Percentiles rank a stretch among this genome's conserved stretches.
Evolutionary conservation across 2,329 filamentous ascomycete genomes (phyloP).

Genomic region (Neofusicoccum sp.): DNA sequence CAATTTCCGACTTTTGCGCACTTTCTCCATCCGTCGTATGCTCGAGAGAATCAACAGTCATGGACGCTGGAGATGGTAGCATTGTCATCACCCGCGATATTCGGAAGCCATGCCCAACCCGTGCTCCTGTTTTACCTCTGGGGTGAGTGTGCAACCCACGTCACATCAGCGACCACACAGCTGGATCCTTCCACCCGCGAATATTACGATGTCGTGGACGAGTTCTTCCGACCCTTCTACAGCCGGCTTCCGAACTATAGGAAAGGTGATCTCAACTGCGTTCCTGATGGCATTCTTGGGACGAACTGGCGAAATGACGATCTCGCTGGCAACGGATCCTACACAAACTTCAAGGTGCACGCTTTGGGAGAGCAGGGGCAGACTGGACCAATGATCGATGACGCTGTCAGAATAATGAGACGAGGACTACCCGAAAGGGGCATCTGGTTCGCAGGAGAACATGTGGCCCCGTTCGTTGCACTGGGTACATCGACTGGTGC

Average conservation of each 20-base stretch:
- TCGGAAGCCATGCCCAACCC: slow-evolving; percentile 62
- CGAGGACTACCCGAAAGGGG: slow-evolving; percentile 62
- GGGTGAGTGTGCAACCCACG: slow-evolving; percentile 47
- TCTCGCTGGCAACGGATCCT: slow-evolving; percentile 79
- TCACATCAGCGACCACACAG: slow-evolving; percentile 27
- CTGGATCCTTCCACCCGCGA: slow-evolving; percentile 25
- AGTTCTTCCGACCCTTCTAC: slow-evolving; percentile 77
- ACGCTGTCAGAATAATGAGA: slow-evolving; percentile 67
- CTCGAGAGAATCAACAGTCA: slow-evolving; percentile 59
- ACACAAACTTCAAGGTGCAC: slow-evolving; percentile 82
- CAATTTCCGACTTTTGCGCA: slow-evolving; percentile 69
- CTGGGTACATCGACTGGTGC: slow-evolving; percentile 88
- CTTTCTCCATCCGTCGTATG: slow-evolving; percentile 74
- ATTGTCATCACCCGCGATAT: slow-evolving; percentile 46
- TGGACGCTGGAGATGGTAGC: slow-evolving; percentile 81
- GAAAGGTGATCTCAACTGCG: slow-evolving; percentile 56
- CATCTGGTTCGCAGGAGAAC: slow-evolving; percentile 87
- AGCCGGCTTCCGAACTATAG: slow-evolving; percentile 72
- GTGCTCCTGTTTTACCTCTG: slow-evolving; percentile 84
- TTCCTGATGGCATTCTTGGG: slow-evolving; percentile 64
- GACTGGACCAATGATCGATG: slow-evolving; percentile 46
- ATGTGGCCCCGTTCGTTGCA: slow-evolving; percentile 87
- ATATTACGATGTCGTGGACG: no score
- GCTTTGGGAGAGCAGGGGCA: slow-evolving; percentile 57
- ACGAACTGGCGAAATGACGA: slow-evolving; percentile 80